Evolutionary conservation across 2,329 filamentous ascomycete species (phyloP).

Genomic region (Cordyceps fumosorosea): DNA sequence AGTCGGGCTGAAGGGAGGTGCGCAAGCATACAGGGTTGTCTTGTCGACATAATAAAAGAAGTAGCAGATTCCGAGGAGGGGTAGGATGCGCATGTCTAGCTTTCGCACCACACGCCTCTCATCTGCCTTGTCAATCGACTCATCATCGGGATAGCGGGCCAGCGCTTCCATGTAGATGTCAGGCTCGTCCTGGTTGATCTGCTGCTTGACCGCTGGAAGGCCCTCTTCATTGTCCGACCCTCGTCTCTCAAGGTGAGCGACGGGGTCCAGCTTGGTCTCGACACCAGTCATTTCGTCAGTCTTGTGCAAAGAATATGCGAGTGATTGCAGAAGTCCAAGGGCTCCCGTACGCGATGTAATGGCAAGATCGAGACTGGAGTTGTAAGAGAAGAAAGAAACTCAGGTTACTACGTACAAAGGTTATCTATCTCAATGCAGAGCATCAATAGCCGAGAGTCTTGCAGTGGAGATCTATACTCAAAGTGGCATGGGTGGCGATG

Average conservation of each 20-base stretch:
- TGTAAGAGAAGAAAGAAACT: neutral
- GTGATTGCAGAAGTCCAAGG: neutral
- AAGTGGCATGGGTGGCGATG: neutral
- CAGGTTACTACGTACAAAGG: too few relatives aligned
- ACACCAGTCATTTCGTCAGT: neutral
- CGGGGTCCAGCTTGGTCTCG: neutral
- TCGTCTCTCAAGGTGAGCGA: neutral
- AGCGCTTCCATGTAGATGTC: conserved; percentile 30
- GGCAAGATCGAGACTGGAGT: neutral
- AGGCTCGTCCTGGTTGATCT: conserved; percentile 19
- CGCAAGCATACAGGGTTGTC: conserved; percentile 40
- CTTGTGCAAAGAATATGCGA: too few relatives aligned
- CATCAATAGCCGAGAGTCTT: too few relatives aligned
- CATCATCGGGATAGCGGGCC: conserved; percentile 30
- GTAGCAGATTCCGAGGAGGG: conserved; percentile 33
- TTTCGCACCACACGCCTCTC: conserved; percentile 30
- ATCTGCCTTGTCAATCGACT: conserved; percentile 27
- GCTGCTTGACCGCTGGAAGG: neutral
- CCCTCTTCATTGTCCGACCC: neutral
- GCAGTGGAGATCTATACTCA: neutral
- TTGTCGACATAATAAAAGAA: conserved; percentile 37
- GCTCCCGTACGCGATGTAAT: neutral
- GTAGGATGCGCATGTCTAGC: conserved; percentile 31
- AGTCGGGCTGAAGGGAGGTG: neutral
- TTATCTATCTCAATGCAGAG: too few relatives aligned